Evolutionary conservation across 2,329 filamentous ascomycete genomes (phyloP).

Genomic region (Drechmeria coniospora): DNA sequence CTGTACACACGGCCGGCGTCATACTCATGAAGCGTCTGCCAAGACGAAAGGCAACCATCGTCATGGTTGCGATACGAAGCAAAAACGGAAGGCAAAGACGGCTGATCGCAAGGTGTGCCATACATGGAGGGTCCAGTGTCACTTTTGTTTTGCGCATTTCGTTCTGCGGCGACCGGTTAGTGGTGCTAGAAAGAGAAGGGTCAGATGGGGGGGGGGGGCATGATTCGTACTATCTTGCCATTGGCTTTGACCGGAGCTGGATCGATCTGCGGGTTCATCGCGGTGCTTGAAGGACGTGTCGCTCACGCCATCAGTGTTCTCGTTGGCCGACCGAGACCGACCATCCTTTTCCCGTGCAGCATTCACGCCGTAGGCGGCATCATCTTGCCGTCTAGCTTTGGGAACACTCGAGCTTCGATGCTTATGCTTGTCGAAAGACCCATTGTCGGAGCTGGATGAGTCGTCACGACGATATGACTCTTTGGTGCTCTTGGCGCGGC

Average conservation of each 20-base stretch:
- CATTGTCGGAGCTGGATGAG: slow-evolving; percentile 9
- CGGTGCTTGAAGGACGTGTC: not conserved
- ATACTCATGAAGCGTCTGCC: not conserved
- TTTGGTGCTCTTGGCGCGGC: slow-evolving; percentile 30
- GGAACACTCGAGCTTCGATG: slow-evolving; percentile 18
- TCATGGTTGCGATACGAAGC: slow-evolving; percentile 5
- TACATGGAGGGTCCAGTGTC: slow-evolving; percentile 30
- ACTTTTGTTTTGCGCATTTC: slow-evolving; percentile 1
- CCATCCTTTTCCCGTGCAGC: not conserved
- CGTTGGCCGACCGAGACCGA: not conserved
- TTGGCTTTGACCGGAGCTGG: too few relatives aligned
- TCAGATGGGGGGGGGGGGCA: too few relatives aligned
- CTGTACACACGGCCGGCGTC: not conserved
- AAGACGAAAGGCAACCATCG: not conserved
- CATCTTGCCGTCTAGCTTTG: slow-evolving; percentile 7
- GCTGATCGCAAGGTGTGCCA: slow-evolving; percentile 14
- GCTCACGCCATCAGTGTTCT: too few relatives aligned
- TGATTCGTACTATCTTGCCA: too few relatives aligned
- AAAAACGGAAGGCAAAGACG: slow-evolving; percentile 4
- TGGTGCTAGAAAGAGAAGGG: too few relatives aligned
- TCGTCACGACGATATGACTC: slow-evolving; percentile 16
- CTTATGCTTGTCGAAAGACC: slow-evolving; percentile 8
- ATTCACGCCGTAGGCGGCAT: not conserved
- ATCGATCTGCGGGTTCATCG: too few relatives aligned
- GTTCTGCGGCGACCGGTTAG: too few relatives aligned